phyloP scores from a whole-genome alignment of 164 flowering plant species.

The Euptelea pleiosperma region DNA sequence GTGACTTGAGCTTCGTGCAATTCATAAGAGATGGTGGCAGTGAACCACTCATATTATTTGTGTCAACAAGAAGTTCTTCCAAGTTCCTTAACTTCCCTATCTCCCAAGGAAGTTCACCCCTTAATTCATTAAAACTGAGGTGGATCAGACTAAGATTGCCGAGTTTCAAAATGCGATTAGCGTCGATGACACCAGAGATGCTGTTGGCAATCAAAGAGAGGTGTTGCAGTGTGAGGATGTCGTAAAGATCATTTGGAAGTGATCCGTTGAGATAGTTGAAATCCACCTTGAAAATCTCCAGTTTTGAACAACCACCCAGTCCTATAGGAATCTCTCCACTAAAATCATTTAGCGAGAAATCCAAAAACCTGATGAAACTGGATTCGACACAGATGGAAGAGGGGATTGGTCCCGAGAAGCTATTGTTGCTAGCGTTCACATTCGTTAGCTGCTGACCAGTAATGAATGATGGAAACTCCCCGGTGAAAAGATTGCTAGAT shows the following conservation, averaged over 20 bases:
- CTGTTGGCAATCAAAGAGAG: conserved; percentile 42
- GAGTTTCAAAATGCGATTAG: conserved; percentile 27
- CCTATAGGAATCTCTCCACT: conserved; percentile 37
- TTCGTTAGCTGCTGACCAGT: conserved; percentile 23
- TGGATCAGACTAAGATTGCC: conserved; percentile 35
- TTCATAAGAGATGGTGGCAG: conserved; percentile 46
- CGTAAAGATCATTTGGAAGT: conserved; percentile 41
- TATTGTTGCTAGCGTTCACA: conserved; percentile 51
- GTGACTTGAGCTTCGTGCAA: conserved; percentile 32
- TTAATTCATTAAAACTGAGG: conserved; percentile 39
- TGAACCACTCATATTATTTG: conserved; percentile 45
- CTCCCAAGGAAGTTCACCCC: conserved; percentile 35
- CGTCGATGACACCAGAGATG: conserved; percentile 33
- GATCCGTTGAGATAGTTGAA: conserved; percentile 42
- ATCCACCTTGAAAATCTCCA: conserved; percentile 46
- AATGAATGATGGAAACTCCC: conserved; percentile 29
- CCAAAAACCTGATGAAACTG: conserved; percentile 26
- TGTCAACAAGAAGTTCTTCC: conserved; percentile 36
- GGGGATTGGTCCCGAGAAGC: conserved; percentile 46
- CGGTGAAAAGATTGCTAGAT: conserved; percentile 49
- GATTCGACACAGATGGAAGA: conserved; percentile 30
- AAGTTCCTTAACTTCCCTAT: conserved; percentile 45
- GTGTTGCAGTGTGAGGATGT: conserved; percentile 24
- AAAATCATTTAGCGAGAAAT: conserved; percentile 52
- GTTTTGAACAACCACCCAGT: conserved; percentile 37